phyloP scores from a whole-genome alignment of 2,329 filamentous ascomycete genomes.

The Curvularia sp. region DNA sequence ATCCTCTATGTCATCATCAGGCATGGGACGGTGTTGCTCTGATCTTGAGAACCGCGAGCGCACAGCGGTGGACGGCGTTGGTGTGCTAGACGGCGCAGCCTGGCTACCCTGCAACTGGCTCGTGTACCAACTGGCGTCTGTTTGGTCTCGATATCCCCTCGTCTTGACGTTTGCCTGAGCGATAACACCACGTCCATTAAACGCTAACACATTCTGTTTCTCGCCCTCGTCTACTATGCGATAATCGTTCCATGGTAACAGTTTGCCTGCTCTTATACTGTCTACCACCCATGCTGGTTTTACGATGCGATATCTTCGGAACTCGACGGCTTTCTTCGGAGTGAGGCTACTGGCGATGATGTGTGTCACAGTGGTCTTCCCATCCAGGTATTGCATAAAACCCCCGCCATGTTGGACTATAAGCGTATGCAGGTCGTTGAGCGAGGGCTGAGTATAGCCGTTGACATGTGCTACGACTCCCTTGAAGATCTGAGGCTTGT shows the following conservation, averaged over 20 bases:
- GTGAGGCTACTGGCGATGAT: constrained; percentile 91
- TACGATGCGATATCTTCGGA: constrained; percentile 85
- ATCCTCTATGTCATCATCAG: constrained; percentile 39
- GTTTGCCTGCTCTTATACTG: constrained; percentile 78
- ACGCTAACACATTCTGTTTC: constrained; percentile 77
- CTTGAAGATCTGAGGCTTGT: constrained; percentile 86
- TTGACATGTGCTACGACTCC: constrained; percentile 91
- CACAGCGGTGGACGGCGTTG: constrained; percentile 29
- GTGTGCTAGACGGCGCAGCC: constrained; percentile 37
- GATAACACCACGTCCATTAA: constrained; percentile 67
- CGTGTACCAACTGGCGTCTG: constrained; percentile 81
- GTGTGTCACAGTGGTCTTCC: constrained; percentile 93
- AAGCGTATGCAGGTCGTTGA: constrained; percentile 85
- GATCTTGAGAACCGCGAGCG: constrained; percentile 32
- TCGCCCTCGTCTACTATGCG: constrained; percentile 84
- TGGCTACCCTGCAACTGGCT: constrained; percentile 65
- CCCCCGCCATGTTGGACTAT: constrained; percentile 94
- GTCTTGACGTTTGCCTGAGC: constrained; percentile 69
- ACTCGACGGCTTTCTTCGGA: constrained; percentile 91
- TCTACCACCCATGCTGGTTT: constrained; percentile 95
- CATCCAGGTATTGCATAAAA: constrained; percentile 93
- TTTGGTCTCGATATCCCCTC: constrained; percentile 80
- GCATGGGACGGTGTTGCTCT: constrained; percentile 33
- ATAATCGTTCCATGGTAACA: constrained; percentile 87
- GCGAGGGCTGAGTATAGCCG: constrained; percentile 92